These are phyloP conservation scores for Podospora fimiseda DNA, from an alignment of 495 filamentous ascomycete genomes.

Conservation along the genomic window DNA sequence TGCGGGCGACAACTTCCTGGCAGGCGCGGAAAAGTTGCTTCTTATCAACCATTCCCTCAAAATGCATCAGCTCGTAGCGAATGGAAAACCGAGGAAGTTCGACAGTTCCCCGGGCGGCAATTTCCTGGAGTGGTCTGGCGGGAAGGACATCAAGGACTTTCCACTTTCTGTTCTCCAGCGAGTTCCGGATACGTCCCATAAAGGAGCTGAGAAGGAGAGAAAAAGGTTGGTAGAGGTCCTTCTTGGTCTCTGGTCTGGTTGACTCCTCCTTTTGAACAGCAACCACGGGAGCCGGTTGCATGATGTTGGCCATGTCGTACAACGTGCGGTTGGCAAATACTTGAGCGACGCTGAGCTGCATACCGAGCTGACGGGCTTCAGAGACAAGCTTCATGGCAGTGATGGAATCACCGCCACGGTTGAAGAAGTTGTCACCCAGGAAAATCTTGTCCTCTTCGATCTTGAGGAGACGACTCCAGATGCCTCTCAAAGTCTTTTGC, in stretches of 20 bases:
- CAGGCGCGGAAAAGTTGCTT: constrained; percentile 27
- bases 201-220: constrained; percentile 4
- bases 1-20: constrained; percentile 43
- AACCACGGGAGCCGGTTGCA: constrained; percentile 7
- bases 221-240: constrained; percentile 11
- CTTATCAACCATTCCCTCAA: constrained; percentile 24
- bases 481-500: constrained; percentile 30
- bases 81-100: constrained; percentile 41
- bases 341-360: constrained; percentile 50
- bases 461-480: constrained; percentile 31
- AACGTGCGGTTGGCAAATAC: constrained; percentile 48
- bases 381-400: constrained; percentile 63
- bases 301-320: constrained; percentile 36
- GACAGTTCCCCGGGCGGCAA: constrained; percentile 56
- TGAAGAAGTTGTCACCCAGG: constrained; percentile 54
- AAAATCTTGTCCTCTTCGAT: constrained; percentile 38
- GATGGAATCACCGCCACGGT: constrained; percentile 63
- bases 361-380: constrained; percentile 43
- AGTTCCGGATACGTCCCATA: neutral
- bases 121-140: constrained; percentile 40
- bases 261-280: neutral
- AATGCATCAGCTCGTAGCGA: constrained; percentile 36
- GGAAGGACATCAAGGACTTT: constrained; percentile 16
- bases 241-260: neutral
- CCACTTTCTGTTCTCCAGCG: constrained; percentile 12